Percentiles rank a stretch among this genome's conserved stretches.
Evolutionary conservation across 208 protist genomes (phyloP).

Genomic region (Trypanosoma rangeli): DNA sequence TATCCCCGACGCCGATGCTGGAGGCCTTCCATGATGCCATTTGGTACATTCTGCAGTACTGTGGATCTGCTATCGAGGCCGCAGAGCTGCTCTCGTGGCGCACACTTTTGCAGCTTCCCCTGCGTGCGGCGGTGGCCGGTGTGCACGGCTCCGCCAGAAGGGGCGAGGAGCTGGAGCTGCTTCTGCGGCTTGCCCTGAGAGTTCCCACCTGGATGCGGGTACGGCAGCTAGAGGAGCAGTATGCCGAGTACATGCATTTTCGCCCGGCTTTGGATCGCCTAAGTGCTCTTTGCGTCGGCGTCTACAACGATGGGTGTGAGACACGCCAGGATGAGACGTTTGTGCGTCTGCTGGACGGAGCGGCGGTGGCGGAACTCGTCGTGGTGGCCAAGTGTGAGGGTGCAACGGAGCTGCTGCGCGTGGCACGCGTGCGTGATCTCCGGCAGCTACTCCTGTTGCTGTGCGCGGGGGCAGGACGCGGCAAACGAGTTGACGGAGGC

Average conservation of each 20-base stretch:
- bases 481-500: neutral
- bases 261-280: constrained; percentile 32
- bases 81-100: constrained; percentile 40
- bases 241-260: constrained; percentile 58
- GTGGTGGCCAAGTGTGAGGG: neutral
- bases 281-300: neutral
- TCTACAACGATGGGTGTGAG: neutral
- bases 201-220: constrained; percentile 39
- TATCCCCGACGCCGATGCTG: constrained; percentile 10
- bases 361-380: neutral
- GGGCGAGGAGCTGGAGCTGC: constrained; percentile 45
- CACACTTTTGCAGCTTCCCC: constrained; percentile 4
- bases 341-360: constrained; percentile 10
- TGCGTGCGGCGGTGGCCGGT: neutral
- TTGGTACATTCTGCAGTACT: constrained; percentile 56
- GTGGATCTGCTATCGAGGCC: constrained; percentile 29
- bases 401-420: constrained; percentile 11
- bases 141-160: neutral
- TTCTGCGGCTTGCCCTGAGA: constrained; percentile 56
- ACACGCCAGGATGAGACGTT: constrained; percentile 2
- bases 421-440: constrained; percentile 15
- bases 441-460: constrained; percentile 2
- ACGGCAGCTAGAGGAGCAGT: constrained; percentile 44
- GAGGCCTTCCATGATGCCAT: constrained; percentile 54
- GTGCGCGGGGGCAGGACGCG: neutral